Conservation (phyloP, 2,329 filamentous ascomycete genomes). For the Phaeosphaeriaceae sp. region DNA sequence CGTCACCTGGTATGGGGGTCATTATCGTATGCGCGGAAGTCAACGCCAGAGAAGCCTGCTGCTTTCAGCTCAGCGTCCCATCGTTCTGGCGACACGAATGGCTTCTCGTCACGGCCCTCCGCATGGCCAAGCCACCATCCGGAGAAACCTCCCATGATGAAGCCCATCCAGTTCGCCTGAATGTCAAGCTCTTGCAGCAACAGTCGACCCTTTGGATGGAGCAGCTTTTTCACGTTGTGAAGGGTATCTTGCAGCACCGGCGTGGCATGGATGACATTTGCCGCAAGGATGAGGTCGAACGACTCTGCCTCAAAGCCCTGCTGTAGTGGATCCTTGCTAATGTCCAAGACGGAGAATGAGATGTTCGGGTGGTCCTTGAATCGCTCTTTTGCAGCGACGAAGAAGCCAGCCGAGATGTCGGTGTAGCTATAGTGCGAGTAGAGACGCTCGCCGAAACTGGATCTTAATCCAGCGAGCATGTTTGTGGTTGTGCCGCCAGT, state of each 20-base stretch:
- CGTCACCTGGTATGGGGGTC: no score
- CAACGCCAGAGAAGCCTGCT: constrained; percentile 38
- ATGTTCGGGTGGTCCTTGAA: constrained; percentile 7
- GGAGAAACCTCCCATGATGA: constrained; percentile 20
- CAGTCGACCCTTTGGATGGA: neutral
- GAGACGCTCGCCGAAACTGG: neutral
- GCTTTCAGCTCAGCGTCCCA: constrained; percentile 43
- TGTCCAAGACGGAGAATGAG: neutral
- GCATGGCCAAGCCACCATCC: constrained; percentile 32
- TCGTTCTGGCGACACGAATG: constrained; percentile 29
- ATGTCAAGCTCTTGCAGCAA: constrained; percentile 1
- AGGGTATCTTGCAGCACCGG: neutral
- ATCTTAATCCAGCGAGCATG: constrained; percentile 8
- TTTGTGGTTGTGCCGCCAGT: constrained; percentile 19
- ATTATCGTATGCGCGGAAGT: no score
- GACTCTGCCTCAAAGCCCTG: constrained; percentile 14
- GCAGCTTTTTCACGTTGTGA: neutral
- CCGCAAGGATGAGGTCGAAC: constrained; percentile 25
- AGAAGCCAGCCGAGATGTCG: constrained; percentile 27
- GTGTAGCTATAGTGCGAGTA: constrained; percentile 24
- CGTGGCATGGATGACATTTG: constrained; percentile 18
- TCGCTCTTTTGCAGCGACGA: constrained; percentile 13
- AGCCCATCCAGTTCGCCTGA: constrained; percentile 9
- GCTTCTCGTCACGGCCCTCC: constrained; percentile 33
- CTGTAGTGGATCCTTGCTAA: neutral